Evolutionary conservation across 345 rosid species (phyloP).

Genomic region (Reutealis trisperma): DNA sequence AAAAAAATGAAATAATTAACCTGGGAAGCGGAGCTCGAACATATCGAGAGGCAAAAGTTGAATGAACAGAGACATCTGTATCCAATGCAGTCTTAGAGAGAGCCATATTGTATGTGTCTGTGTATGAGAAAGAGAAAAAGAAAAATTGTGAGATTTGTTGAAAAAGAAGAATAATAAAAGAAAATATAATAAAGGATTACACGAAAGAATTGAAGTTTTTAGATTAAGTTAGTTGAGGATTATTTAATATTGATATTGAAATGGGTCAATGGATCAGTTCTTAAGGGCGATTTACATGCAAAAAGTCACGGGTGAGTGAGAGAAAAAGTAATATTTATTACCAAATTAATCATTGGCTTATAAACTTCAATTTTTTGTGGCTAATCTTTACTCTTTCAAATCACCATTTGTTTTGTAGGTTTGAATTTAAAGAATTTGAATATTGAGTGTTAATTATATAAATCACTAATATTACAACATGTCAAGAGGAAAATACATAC

Average conservation of each 20-base stretch:
- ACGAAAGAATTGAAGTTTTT: too few relatives aligned
- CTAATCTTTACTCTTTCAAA: neutral
- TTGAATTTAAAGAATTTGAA: too few relatives aligned
- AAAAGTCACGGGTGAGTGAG: neutral
- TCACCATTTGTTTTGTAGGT: too few relatives aligned
- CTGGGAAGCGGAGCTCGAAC: conserved; percentile 31
- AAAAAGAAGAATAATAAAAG: too few relatives aligned
- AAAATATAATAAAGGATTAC: too few relatives aligned
- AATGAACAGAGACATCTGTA: conserved; percentile 20
- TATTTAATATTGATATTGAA: too few relatives aligned
- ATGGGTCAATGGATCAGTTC: conserved; percentile 1
- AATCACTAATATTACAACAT: too few relatives aligned
- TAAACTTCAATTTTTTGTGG: neutral
- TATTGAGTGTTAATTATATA: too few relatives aligned
- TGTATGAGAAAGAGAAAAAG: neutral
- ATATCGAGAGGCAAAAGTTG: conserved; percentile 32
- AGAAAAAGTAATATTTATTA: neutral
- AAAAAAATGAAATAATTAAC: neutral
- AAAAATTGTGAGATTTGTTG: too few relatives aligned
- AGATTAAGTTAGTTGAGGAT: too few relatives aligned
- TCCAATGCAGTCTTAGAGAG: conserved; percentile 28
- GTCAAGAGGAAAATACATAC: too few relatives aligned
- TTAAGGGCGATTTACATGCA: neutral
- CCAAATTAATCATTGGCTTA: neutral
- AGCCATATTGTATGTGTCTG: conserved; percentile 6